A percentile compares a stretch with the other conserved stretches of the same genome.
Evolutionary conservation across 2,329 filamentous ascomycete genomes (phyloP).

Genomic region (Calonectria multiphialidica): DNA sequence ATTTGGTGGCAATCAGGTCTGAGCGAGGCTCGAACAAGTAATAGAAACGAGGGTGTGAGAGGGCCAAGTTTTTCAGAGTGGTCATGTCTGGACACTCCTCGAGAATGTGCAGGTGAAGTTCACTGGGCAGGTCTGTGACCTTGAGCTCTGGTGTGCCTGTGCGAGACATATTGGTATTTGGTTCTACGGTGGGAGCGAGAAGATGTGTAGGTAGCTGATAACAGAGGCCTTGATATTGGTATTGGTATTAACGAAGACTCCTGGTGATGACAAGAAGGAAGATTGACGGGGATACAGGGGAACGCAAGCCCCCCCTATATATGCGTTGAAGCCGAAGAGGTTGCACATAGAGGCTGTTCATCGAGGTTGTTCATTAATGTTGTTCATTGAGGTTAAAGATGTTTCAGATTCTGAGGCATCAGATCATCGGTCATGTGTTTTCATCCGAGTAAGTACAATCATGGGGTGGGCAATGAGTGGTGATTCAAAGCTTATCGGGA

Average conservation of each 20-base stretch:
- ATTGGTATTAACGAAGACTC: neutral
- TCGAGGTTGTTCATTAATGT: too few relatives aligned
- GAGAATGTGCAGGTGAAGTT: slow-evolving; percentile 15
- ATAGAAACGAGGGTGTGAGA: neutral
- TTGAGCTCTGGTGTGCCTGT: neutral
- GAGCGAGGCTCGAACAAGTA: neutral
- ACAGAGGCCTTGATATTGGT: neutral
- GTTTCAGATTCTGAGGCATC: neutral
- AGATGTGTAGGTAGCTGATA: neutral
- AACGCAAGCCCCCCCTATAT: too few relatives aligned
- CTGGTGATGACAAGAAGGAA: neutral
- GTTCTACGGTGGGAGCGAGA: neutral
- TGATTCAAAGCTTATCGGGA: neutral
- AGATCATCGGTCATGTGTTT: neutral
- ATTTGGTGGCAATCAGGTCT: neutral
- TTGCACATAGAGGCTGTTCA: neutral
- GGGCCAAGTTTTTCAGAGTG: neutral
- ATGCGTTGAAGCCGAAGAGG: too few relatives aligned
- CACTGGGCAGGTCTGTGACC: neutral
- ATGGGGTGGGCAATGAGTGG: neutral
- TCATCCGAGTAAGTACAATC: neutral
- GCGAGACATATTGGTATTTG: neutral
- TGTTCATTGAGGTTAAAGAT: neutral
- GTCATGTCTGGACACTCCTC: neutral
- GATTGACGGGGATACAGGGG: neutral